Percentiles rank a stretch among this genome's conserved stretches.
Conservation (phyloP, 1,284 basidiomycete species). For the Microbotryum silenes-acaulis region DNA sequence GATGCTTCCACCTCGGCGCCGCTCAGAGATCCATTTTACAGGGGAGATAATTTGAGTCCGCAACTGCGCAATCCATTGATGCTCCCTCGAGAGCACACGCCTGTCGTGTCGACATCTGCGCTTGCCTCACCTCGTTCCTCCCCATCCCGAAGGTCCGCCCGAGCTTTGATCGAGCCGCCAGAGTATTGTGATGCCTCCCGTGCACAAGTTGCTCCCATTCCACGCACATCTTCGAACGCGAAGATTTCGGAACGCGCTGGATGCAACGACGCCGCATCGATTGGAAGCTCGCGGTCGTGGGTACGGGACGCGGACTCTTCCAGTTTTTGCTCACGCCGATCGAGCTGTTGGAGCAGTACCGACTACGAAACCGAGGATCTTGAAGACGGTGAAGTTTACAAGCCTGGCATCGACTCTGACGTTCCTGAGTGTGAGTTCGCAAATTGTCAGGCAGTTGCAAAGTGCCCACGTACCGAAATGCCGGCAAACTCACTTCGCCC, state of each 20-base stretch:
- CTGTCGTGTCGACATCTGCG: too few species aligned
- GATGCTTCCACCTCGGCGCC: too few species aligned
- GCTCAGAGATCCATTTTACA: too few species aligned
- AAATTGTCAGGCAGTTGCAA: neutral
- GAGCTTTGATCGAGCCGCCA: neutral
- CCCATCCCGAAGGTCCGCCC: too few species aligned
- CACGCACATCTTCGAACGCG: neutral
- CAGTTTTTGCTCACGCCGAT: constrained; percentile 10
- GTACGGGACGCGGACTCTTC: constrained; percentile 22
- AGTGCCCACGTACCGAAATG: too few species aligned
- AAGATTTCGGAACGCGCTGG: neutral
- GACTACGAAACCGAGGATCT: neutral
- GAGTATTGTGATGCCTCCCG: neutral
- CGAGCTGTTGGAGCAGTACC: constrained; percentile 5
- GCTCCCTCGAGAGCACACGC: too few species aligned
- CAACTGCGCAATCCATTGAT: too few species aligned
- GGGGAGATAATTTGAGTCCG: too few species aligned
- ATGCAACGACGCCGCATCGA: neutral
- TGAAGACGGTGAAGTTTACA: constrained; percentile 23
- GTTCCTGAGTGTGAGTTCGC: constrained; percentile 17
- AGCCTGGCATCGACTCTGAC: constrained; percentile 9
- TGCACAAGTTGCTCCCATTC: neutral
- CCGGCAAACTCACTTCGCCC: neutral
- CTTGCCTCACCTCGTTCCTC: too few species aligned
- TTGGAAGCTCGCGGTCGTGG: constrained; percentile 15